Base-by-base conservation (phyloP, 2,329 filamentous ascomycete species). In the Pezicula carpinea region DNA sequence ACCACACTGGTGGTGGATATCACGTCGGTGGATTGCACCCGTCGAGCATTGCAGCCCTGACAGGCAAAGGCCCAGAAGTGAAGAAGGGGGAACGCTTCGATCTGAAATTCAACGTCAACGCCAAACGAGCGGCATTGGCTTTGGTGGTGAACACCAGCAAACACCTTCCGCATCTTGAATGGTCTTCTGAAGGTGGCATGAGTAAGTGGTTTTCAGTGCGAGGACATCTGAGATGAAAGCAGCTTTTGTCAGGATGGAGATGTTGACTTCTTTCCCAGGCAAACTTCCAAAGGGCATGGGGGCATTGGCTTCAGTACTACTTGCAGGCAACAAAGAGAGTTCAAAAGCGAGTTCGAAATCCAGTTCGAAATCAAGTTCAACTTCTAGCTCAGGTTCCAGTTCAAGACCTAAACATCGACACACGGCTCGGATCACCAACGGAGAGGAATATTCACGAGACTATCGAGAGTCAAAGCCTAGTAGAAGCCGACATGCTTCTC, bases 131-230 rank as follows among this genome's bases (percentile, higher is more conserved):
- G 1, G 34, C 44, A 5, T 19, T 50, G 2, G 40, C 38, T 23
- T 41, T 50, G 34, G 44, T 47, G 3, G 40, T 47, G 11, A 26
- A 32, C 13, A 50, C 48, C 6, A 40, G 17, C 8, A 50, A 50
- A 41, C 34, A 44, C 40, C 26, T 50, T 22, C 48, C 48, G 17
- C 48, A 50, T 41, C 17, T 50, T 17, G 48, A 47, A 8, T 50
- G 48, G 44, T 39, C 32, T 31, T 50, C 48, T 7, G 39, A 44
- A 17, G 36, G 18, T 8, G 48, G 48, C 13, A 36, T 47, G 26
- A 40, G 39, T 47, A 36, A 23, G 33, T 41, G 5, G 23, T 11
- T 23, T 26, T 7, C 3, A 23, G 18, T 14, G 11, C 11, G 22
- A 23, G 15, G 14, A 5, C 35, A 39, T 5, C 17, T 13, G 10